These are phyloP conservation scores for Mucuna pruriens DNA, from an alignment of 306 rosid genomes.

Conservation along the genomic window DNA sequence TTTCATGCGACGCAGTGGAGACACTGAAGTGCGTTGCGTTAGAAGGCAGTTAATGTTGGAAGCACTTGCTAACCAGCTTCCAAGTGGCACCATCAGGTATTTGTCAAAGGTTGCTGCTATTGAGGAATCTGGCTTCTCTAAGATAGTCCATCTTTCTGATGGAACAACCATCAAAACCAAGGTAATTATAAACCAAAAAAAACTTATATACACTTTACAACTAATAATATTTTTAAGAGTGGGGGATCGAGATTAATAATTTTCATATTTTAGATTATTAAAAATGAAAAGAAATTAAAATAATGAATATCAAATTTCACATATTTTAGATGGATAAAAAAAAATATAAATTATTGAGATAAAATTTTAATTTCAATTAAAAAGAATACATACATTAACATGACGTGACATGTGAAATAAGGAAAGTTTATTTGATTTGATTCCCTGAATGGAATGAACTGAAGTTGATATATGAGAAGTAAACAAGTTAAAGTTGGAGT, in stretches of 20 bases:
- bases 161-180: slow-evolving; percentile 61
- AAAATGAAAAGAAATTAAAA: too few relatives aligned
- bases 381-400: too few relatives aligned
- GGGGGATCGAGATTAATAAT: too few relatives aligned
- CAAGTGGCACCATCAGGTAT: slow-evolving; percentile 64
- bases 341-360: too few relatives aligned
- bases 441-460: neutral
- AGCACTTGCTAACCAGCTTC: slow-evolving; percentile 69
- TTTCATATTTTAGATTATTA: too few relatives aligned
- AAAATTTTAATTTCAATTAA: too few relatives aligned
- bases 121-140: slow-evolving; percentile 58
- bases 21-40: slow-evolving; percentile 57
- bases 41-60: slow-evolving; percentile 59
- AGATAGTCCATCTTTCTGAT: slow-evolving; percentile 71
- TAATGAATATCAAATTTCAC: too few relatives aligned
- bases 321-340: too few relatives aligned
- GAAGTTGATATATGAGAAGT: neutral
- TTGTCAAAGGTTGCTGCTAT: slow-evolving; percentile 66
- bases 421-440: neutral
- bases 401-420: neutral
- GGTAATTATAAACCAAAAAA: slow-evolving; percentile 46
- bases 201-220: too few relatives aligned
- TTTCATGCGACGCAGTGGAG: slow-evolving; percentile 37
- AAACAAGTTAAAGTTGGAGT: neutral
- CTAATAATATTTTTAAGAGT: too few relatives aligned